phyloP scores from a whole-genome alignment of 495 filamentous ascomycete species.

The Hypoxylon cercidicola region DNA sequence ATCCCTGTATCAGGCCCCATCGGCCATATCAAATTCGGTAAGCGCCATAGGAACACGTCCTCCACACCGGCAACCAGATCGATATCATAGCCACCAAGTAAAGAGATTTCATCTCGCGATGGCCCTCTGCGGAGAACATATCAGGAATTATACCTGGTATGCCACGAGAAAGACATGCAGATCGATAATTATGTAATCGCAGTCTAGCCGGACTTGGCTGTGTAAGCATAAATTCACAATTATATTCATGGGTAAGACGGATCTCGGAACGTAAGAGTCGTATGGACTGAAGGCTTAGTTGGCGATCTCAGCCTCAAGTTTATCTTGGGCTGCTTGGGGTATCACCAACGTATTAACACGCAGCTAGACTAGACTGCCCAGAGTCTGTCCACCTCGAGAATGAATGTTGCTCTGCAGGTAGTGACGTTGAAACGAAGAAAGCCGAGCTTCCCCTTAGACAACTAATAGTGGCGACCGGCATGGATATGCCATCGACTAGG shows the following conservation, averaged over 20 bases:
- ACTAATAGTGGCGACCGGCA: background rate
- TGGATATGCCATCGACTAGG: background rate
- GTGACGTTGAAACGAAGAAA: background rate
- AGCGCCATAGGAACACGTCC: background rate
- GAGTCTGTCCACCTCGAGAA: too few species aligned
- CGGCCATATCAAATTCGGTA: conserved; percentile 14
- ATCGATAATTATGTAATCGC: background rate
- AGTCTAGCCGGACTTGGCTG: background rate
- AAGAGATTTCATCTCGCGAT: too few species aligned
- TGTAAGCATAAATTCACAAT: background rate
- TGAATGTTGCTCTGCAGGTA: background rate
- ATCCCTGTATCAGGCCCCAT: too few species aligned
- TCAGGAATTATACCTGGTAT: too few species aligned
- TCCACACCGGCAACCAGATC: background rate
- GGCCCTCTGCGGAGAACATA: too few species aligned
- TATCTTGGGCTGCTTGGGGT: background rate
- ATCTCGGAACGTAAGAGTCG: background rate
- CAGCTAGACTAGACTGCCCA: background rate
- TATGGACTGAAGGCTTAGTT: background rate
- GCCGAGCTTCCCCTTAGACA: background rate
- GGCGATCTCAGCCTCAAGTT: background rate
- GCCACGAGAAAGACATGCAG: too few species aligned
- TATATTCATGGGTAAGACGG: background rate
- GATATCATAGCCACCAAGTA: background rate
- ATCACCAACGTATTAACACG: background rate